Percentiles rank a stretch among this genome's conserved stretches.
Conservation (phyloP, 192 early-diverging fungal genomes). For the Jimgerdemannia lactiflua region DNA sequence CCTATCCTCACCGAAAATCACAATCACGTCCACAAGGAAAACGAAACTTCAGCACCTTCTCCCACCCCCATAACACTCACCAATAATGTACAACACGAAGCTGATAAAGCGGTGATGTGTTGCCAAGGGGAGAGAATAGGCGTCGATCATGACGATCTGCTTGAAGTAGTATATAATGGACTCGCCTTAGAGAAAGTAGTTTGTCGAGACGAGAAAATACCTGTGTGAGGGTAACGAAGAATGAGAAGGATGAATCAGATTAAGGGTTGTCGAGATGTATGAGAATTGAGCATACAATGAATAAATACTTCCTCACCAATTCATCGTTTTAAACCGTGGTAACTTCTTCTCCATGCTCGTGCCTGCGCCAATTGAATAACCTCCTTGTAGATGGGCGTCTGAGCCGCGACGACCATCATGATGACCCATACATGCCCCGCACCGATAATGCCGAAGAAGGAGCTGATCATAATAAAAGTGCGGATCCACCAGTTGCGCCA, state of each 20-base stretch:
- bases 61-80: slow-evolving; percentile 38
- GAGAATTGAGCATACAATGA: too few relatives aligned
- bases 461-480: slow-evolving; percentile 83
- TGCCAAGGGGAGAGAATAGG: slow-evolving; percentile 78
- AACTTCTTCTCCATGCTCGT: slow-evolving; percentile 79
- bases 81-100: slow-evolving; percentile 83
- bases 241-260: neutral
- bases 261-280: neutral
- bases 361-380: slow-evolving; percentile 89
- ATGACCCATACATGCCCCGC: slow-evolving; percentile 86
- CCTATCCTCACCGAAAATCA: too few relatives aligned
- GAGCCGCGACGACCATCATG: slow-evolving; percentile 78
- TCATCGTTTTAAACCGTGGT: slow-evolving; percentile 90
- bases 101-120: slow-evolving; percentile 95
- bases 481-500: slow-evolving; percentile 86
- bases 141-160: slow-evolving; percentile 79
- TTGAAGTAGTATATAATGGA: slow-evolving; percentile 89
- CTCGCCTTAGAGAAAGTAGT: slow-evolving; percentile 96
- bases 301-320: slow-evolving; percentile 58
- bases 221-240: slow-evolving; percentile 22
- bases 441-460: slow-evolving; percentile 72
- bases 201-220: slow-evolving; percentile 87
- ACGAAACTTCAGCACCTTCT: neutral
- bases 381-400: slow-evolving; percentile 86
- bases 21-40: too few relatives aligned